Base-by-base conservation (phyloP, 441 rosid genomes). In the Eutrema salsugineum region DNA sequence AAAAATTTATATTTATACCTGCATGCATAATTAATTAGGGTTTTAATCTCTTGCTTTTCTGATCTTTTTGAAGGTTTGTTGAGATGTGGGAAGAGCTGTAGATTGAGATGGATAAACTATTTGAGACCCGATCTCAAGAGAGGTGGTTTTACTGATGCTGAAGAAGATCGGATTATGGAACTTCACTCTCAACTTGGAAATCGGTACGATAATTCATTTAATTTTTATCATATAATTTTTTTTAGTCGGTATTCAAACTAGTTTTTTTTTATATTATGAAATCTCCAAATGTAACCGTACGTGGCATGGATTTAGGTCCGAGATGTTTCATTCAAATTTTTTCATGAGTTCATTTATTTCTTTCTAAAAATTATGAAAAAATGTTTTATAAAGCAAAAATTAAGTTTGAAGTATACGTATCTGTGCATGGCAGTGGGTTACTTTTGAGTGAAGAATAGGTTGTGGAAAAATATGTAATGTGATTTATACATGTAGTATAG, bases 71-170 rank as follows among this genome's bases (percentile, higher is more conserved):
- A 64, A 93, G 98, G 96, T 61, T 67, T 93, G 44, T 59, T 91
- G 36, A 84, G 98, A 75, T 93, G 98, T 77, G 97, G 98, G 40
- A 93, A 93, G 72, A 91, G 97, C 49, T 93, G 98, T 49, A 84
- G 98, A 67, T 57, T 93, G 40, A 87, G 98, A 70, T 93, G 98
- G 98, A 93, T 93, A 24, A 93, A 93, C 70, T 93, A 93, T 75
- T 79, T 93, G 43, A 85, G 98, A 69, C 97, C 98, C 1, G 98
- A 94, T 80, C 88, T 94, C 20, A 94, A 89, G 81, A 78, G 97
- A 77, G 94, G 97, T 9, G 85, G 61, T 46, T 88, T 94, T 16
- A 88, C 96, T 11, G 91, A 91, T 61, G 68, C 54, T 28, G 98
- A 94, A 72, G 97, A 94, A 67, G 79, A 88, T 57, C 88, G 86